phyloP scores from a whole-genome alignment of 2,329 filamentous ascomycete species.

The Nothophoma quercina region DNA sequence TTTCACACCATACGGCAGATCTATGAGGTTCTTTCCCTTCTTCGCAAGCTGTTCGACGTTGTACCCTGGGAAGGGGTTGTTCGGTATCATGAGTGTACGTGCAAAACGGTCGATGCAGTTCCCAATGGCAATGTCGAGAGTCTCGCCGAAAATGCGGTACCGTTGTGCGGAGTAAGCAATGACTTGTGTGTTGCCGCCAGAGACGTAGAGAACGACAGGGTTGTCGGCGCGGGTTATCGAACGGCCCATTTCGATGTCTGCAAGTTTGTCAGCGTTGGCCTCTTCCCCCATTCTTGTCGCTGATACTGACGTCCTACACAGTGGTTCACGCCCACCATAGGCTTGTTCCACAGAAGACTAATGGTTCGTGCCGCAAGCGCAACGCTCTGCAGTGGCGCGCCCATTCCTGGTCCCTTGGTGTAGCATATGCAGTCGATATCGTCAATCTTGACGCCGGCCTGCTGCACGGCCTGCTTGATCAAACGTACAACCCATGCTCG shows the following conservation, averaged over 20 bases:
- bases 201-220: conserved; percentile 95
- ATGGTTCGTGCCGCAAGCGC: conserved; percentile 86
- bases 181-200: conserved; percentile 95
- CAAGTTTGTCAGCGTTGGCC: not conserved
- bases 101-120: conserved; percentile 98
- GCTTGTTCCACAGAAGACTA: conserved; percentile 82
- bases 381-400: conserved; percentile 85
- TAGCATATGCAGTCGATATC: conserved; percentile 94
- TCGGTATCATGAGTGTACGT: conserved; percentile 86
- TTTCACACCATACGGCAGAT: conserved; percentile 95
- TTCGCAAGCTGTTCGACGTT: conserved; percentile 96
- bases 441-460: conserved; percentile 61
- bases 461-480: conserved; percentile 78
- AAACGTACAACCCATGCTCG: conserved; percentile 81
- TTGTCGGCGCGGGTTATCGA: conserved; percentile 89
- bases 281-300: too few species aligned
- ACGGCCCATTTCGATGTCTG: conserved; percentile 95
- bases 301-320: conserved; percentile 78
- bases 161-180: conserved; percentile 94
- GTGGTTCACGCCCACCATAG: conserved; percentile 95
- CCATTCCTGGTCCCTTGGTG: conserved; percentile 96
- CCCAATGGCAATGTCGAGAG: conserved; percentile 94
- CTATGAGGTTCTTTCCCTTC: conserved; percentile 74
- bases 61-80: conserved; percentile 95
- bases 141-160: conserved; percentile 98